Base-by-base conservation (phyloP, 768 basidiomycete genomes). In the Rhodotorula paludigena region DNA sequence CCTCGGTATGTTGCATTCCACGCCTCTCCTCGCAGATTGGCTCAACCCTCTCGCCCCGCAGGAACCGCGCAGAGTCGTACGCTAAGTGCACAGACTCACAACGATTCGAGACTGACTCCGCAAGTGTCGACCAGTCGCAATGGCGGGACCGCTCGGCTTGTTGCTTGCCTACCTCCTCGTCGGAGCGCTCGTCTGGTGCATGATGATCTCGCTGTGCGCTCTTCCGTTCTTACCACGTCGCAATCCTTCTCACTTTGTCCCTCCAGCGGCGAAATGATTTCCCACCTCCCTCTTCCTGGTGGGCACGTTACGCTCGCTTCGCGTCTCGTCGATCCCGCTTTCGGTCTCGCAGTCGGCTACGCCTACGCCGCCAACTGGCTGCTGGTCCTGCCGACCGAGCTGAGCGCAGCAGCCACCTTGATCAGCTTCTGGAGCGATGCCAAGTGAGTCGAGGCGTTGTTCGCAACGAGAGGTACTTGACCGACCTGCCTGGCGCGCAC, bases 301-400 rank as follows among this genome's bases (percentile, higher is more conserved):
- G 74, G 74, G 0, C 74, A 73, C 45, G 62, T 75, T 55, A 63
- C 69, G 14, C 56, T 75, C 41, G 73, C 73, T 1, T 12, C 63
- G 7, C 52, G 72, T 12, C 69, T 73, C 57, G 63, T 72, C 45
- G 69, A 69, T 42, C 66, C 64, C 12, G 63, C 73, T 1, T 63
- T 74, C 49, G 69, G 62, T 12, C 69, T 76, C 45, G 63, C 72
- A 5, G 30, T 67, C 30, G 75, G 75, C 28, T 71, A 59, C 78
- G 81, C 82, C 49, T 82, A 82, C 62, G 82, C 82, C 80, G 70
- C 66, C 51, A 74, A 74, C 58, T 77, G 76, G 71, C 78, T 79
- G 30, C 85, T 87, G 54, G 82, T 85, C 2, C 80, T 84, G 1
- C 87, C 87, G 11, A 84, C 85, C n/a, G 88, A 89, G 79, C 82